phyloP scores from a whole-genome alignment of 2,329 filamentous ascomycete genomes.

The Myriosclerotinia scirpicola region DNA sequence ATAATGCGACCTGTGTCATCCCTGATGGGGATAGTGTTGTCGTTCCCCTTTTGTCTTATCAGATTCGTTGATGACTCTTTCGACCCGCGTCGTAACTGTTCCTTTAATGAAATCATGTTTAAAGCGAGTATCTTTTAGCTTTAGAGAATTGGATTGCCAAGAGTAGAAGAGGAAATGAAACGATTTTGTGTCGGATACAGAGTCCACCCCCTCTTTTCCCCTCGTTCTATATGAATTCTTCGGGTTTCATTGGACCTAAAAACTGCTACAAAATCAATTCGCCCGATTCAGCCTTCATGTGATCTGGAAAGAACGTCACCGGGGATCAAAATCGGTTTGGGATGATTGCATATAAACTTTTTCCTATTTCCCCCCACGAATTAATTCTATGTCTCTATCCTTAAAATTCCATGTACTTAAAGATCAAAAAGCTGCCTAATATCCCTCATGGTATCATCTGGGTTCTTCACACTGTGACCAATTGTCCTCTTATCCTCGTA shows the following conservation, averaged over 20 bases:
- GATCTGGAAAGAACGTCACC: neutral
- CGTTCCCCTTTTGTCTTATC: slow-evolving; percentile 3
- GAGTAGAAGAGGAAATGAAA: neutral
- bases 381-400: slow-evolving; percentile 1
- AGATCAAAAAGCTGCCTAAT: slow-evolving; percentile 79
- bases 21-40: neutral
- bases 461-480: slow-evolving; percentile 79
- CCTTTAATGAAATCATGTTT: too few species aligned
- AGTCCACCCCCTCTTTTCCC: neutral
- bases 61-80: neutral
- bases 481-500: slow-evolving; percentile 77
- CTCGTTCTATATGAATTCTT: too few species aligned
- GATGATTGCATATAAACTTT: neutral
- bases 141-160: neutral
- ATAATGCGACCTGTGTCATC: slow-evolving; percentile 4
- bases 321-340: neutral
- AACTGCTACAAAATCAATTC: neutral
- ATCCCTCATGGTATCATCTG: slow-evolving; percentile 77
- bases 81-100: too few species aligned
- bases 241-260: too few species aligned
- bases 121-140: neutral
- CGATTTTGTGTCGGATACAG: neutral
- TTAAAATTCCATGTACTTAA: slow-evolving; percentile 41
- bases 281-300: neutral
- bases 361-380: neutral